Percentiles rank a stretch among this genome's conserved stretches.
phyloP scores from a whole-genome alignment of 2,329 filamentous ascomycete genomes.

The Thermoascus crustaceus region DNA sequence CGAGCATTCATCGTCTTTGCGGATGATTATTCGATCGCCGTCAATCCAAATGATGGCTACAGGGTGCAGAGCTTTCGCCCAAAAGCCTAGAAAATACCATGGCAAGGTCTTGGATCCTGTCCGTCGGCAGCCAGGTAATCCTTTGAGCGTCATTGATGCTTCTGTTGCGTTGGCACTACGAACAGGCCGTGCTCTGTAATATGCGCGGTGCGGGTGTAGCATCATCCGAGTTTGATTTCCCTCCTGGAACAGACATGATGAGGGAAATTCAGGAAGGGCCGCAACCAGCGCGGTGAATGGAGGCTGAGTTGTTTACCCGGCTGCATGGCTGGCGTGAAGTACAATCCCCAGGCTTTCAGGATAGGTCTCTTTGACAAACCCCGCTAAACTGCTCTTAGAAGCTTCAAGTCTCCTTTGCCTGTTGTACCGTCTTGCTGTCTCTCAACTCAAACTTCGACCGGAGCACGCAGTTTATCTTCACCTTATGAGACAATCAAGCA shows the following conservation, averaged over 20 bases:
- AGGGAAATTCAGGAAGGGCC: constrained; percentile 6
- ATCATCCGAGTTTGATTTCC: constrained; percentile 10
- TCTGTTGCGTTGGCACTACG: constrained; percentile 9
- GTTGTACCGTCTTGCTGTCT: no score
- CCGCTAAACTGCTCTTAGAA: no score
- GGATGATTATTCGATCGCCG: constrained; percentile 3
- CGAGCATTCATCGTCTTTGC: neutral
- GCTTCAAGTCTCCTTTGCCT: no score
- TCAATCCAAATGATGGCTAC: constrained; percentile 7
- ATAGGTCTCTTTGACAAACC: no score
- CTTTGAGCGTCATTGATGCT: constrained; percentile 3
- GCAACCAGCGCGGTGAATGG: constrained; percentile 2
- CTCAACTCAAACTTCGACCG: no score
- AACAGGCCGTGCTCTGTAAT: constrained; percentile 9
- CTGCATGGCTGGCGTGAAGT: constrained; percentile 1
- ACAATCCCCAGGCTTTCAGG: no score
- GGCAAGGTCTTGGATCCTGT: constrained; percentile 3
- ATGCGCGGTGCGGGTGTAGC: constrained; percentile 10
- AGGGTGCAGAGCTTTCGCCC: constrained; percentile 1
- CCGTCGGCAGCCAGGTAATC: constrained; percentile 1
- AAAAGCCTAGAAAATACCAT: constrained; percentile 1
- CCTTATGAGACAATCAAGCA: no score
- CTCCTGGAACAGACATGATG: constrained; percentile 11
- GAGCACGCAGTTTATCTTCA: no score
- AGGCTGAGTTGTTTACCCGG: constrained; percentile 2